Conservation (phyloP, 768 basidiomycete genomes). For the Suillus ampliporus region DNA sequence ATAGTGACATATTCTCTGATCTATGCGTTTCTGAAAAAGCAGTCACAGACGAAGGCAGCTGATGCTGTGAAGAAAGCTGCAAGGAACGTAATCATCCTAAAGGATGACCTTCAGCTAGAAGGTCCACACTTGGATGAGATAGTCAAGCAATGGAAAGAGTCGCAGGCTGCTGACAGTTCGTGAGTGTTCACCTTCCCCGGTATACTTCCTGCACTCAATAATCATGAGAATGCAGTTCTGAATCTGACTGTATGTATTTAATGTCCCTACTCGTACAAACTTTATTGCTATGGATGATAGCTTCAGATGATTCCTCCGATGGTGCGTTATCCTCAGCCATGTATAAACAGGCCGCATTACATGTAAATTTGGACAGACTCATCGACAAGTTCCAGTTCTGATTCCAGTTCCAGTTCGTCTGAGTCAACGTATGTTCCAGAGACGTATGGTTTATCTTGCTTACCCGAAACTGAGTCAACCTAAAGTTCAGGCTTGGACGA, state of each 20-base stretch:
- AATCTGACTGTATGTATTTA: conserved; percentile 29
- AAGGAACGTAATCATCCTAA: conserved; percentile 62
- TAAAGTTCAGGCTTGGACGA: conserved; percentile 23
- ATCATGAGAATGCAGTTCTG: conserved; percentile 19
- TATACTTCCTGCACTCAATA: conserved; percentile 9
- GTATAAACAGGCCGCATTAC: not conserved
- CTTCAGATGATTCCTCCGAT: conserved; percentile 35
- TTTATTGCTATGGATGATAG: conserved; percentile 16
- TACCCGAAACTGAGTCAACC: conserved; percentile 6
- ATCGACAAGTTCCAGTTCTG: conserved; percentile 27
- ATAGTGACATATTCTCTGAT: conserved; percentile 80
- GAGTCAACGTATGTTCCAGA: conserved; percentile 28
- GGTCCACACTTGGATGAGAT: conserved; percentile 69
- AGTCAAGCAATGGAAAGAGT: conserved; percentile 65
- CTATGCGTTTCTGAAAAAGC: conserved; percentile 71
- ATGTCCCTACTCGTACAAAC: conserved; percentile 5
- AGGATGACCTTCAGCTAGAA: conserved; percentile 53
- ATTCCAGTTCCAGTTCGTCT: conserved; percentile 32
- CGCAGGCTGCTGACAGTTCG: conserved; percentile 32
- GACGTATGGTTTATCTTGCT: not conserved
- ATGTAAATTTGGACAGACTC: conserved; percentile 18
- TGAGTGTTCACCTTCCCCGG: conserved; percentile 23
- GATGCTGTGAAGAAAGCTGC: conserved; percentile 77
- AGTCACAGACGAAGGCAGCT: conserved; percentile 72
- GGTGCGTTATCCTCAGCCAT: conserved; percentile 19